phyloP scores from a whole-genome alignment of 176 grass and related monocot genomes.

The Oryza rufipogon region DNA sequence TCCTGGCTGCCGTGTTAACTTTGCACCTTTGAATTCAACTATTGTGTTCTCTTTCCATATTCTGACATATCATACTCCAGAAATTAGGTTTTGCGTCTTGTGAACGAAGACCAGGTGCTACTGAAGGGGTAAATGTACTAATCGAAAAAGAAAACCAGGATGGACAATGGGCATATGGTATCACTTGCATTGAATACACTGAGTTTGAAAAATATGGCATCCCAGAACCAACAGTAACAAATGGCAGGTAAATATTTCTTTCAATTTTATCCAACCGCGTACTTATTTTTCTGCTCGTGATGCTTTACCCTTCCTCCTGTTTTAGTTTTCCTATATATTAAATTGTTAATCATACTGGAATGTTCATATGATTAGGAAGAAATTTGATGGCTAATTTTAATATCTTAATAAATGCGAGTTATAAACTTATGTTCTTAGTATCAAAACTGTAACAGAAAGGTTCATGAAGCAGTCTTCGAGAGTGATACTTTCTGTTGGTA shows the following conservation, averaged over 20 bases:
- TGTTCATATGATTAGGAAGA: background rate
- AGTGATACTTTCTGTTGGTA: background rate
- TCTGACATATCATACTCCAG: slow-evolving; percentile 54
- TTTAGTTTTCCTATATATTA: background rate
- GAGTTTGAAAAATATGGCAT: slow-evolving; percentile 96
- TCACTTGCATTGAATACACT: slow-evolving; percentile 95
- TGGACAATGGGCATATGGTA: slow-evolving; percentile 90
- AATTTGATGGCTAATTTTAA: background rate
- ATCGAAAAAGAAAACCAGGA: slow-evolving; percentile 77
- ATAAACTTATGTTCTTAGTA: background rate
- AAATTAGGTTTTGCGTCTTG: slow-evolving; percentile 99
- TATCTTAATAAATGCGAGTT: background rate
- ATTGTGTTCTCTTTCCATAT: background rate
- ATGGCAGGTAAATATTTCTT: slow-evolving; percentile 57
- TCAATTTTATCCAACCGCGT: background rate
- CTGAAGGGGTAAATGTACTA: slow-evolving; percentile 97
- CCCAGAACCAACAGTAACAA: slow-evolving; percentile 62
- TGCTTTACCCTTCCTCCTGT: slow-evolving; percentile 16
- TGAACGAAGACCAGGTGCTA: slow-evolving; percentile 83
- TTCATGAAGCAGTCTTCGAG: background rate
- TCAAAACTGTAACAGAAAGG: background rate
- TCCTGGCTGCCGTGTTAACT: slow-evolving; percentile 11
- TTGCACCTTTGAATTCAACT: slow-evolving; percentile 10
- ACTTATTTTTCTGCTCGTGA: slow-evolving; percentile 10
- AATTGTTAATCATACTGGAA: background rate